Percentiles rank a stretch among this genome's conserved stretches.
phyloP scores from a whole-genome alignment of 352 stramenopile genomes.

The Stramenopiles sp. region DNA sequence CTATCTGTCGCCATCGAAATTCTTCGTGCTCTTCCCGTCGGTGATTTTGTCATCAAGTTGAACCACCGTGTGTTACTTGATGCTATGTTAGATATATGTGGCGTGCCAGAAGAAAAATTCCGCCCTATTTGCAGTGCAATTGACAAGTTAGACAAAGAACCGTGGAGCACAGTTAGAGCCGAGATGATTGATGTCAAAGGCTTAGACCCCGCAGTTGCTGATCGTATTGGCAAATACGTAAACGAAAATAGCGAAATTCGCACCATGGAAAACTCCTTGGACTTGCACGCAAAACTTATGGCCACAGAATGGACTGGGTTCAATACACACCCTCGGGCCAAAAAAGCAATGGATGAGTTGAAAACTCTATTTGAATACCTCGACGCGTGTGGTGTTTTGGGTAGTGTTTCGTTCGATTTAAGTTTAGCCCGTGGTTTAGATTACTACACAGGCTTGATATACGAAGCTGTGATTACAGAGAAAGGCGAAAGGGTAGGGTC shows the following conservation, averaged over 20 bases:
- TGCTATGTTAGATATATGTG: constrained; percentile 88
- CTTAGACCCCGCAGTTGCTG: constrained; percentile 58
- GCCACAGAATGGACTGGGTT: constrained; percentile 52
- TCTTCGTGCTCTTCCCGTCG: constrained; percentile 42
- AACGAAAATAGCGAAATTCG: constrained; percentile 44
- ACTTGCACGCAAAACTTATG: constrained; percentile 48
- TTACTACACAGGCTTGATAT: constrained; percentile 99
- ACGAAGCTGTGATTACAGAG: constrained; percentile 85
- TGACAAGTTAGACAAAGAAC: constrained; percentile 97
- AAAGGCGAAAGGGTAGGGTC: constrained; percentile 54
- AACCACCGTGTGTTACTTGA: constrained; percentile 90
- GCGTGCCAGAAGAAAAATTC: constrained; percentile 86
- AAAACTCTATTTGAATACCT: constrained; percentile 87
- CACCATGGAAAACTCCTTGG: constrained; percentile 30
- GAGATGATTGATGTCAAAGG: constrained; percentile 96
- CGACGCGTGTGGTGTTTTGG: constrained; percentile 81
- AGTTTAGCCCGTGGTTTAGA: constrained; percentile 86
- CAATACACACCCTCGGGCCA: constrained; percentile 55
- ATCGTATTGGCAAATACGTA: constrained; percentile 83
- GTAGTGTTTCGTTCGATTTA: constrained; percentile 82
- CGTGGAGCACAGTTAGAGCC: constrained; percentile 57
- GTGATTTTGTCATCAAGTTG: constrained; percentile 72
- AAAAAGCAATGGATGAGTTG: constrained; percentile 69
- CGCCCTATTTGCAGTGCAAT: constrained; percentile 90
- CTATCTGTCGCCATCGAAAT: constrained; percentile 82